Evolutionary conservation across 2,329 filamentous ascomycete species (phyloP).

Genomic region (Cercospora nicotianae): DNA sequence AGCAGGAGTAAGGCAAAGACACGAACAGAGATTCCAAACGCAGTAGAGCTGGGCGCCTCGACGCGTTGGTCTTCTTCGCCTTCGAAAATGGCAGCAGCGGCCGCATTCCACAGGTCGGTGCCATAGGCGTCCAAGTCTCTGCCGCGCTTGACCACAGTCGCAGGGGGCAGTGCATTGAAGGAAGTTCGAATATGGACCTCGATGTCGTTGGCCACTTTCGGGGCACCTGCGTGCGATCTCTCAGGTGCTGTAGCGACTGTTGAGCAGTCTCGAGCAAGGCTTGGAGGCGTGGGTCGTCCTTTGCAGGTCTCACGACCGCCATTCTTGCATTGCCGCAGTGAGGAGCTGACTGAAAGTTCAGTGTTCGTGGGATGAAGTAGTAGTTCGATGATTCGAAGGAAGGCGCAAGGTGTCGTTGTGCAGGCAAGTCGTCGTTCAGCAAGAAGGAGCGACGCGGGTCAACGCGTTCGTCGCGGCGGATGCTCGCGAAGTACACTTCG

Average conservation of each 20-base stretch:
- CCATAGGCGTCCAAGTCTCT: slow-evolving; percentile 58
- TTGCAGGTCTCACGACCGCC: slow-evolving; percentile 25
- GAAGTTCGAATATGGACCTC: slow-evolving; percentile 23
- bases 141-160: slow-evolving; percentile 37
- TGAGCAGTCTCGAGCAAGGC: slow-evolving; percentile 20
- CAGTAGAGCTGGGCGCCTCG: background rate
- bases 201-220: slow-evolving; percentile 24
- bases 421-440: background rate
- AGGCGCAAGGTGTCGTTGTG: background rate
- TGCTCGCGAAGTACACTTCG: background rate
- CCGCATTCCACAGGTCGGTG: slow-evolving; percentile 66
- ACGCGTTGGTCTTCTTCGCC: slow-evolving; percentile 15
- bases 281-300: slow-evolving; percentile 29
- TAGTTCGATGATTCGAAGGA: background rate
- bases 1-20: slow-evolving; percentile 68
- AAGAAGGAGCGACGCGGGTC: background rate
- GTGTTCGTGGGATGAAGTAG: background rate
- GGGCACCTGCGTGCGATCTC: slow-evolving; percentile 22
- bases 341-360: background rate
- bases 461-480: background rate
- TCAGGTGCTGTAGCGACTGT: slow-evolving; percentile 19
- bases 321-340: slow-evolving; percentile 15
- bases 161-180: slow-evolving; percentile 19
- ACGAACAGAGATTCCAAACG: slow-evolving; percentile 42
- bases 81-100: slow-evolving; percentile 50